phyloP scores from a whole-genome alignment of 2,329 filamentous ascomycete species.

The Fusarium devonianum region DNA sequence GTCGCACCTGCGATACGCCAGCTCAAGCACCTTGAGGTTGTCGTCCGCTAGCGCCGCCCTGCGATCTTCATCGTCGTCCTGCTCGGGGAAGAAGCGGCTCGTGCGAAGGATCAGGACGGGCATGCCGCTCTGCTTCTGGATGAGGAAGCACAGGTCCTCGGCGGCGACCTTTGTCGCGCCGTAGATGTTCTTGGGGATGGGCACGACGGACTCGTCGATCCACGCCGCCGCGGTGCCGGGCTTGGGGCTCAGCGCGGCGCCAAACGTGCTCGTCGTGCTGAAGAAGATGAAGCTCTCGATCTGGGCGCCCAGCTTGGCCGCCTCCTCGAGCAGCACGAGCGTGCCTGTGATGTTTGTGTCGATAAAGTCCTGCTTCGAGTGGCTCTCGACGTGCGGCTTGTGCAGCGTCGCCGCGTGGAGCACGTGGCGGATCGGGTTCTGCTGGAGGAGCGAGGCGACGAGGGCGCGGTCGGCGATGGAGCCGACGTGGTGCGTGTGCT shows the following conservation, averaged over 20 bases:
- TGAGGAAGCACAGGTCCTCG: slow-evolving; percentile 55
- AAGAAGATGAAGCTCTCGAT: slow-evolving; percentile 54
- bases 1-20: slow-evolving; percentile 55
- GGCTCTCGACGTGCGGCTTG: slow-evolving; percentile 56
- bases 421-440: slow-evolving; percentile 49
- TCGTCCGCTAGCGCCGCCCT: slow-evolving; percentile 47
- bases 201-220: slow-evolving; percentile 53
- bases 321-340: slow-evolving; percentile 51
- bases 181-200: slow-evolving; percentile 57
- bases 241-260: slow-evolving; percentile 48
- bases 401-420: slow-evolving; percentile 56
- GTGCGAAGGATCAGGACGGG: slow-evolving; percentile 55
- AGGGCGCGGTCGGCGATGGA: slow-evolving; percentile 49
- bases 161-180: slow-evolving; percentile 58
- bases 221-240: slow-evolving; percentile 50
- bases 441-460: slow-evolving; percentile 43
- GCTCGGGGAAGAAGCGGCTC: slow-evolving; percentile 58
- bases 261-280: slow-evolving; percentile 57
- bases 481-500: slow-evolving; percentile 48
- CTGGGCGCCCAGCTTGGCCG: slow-evolving; percentile 34
- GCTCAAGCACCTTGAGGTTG: slow-evolving; percentile 58
- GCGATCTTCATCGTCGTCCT: slow-evolving; percentile 54
- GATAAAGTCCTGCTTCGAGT: slow-evolving; percentile 54
- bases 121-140: slow-evolving; percentile 49
- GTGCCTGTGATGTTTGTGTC: slow-evolving; percentile 56